Evolutionary conservation across 495 filamentous ascomycete species (phyloP).

Genomic region (Penicillium salamii): DNA sequence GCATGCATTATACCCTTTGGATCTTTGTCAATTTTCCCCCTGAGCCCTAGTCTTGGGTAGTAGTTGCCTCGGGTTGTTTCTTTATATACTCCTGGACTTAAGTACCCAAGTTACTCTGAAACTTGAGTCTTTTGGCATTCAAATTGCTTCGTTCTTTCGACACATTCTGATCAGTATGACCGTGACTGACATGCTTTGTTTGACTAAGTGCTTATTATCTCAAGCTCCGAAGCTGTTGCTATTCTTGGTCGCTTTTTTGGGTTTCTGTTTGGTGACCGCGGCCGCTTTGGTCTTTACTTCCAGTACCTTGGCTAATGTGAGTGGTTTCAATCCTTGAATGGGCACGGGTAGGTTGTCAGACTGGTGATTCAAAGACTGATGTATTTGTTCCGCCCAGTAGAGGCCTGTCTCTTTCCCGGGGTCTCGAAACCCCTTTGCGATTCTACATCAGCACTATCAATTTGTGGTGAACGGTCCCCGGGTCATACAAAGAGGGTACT

Average conservation of each 20-base stretch:
- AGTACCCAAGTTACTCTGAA: too few species aligned
- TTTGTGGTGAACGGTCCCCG: constrained; percentile 21
- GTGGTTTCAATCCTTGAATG: background rate
- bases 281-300: constrained; percentile 14
- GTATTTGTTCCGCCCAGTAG: background rate
- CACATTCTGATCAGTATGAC: too few species aligned
- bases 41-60: too few species aligned
- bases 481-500: constrained; percentile 18
- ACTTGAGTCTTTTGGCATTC: too few species aligned
- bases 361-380: background rate
- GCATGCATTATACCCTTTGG: too few species aligned
- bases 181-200: too few species aligned
- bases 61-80: too few species aligned
- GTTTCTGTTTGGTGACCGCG: background rate
- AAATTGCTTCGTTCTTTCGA: too few species aligned
- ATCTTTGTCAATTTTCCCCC: too few species aligned
- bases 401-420: constrained; percentile 9
- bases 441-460: constrained; percentile 20
- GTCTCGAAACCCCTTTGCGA: constrained; percentile 6
- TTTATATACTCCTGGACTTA: too few species aligned
- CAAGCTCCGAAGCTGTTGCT: background rate
- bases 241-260: background rate
- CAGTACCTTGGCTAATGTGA: constrained; percentile 15
- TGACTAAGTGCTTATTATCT: too few species aligned
- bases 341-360: background rate